Percentiles rank a stretch among this genome's conserved stretches.
phyloP scores from a whole-genome alignment of 106 monocot species.

The Platanthera zijinensis region DNA sequence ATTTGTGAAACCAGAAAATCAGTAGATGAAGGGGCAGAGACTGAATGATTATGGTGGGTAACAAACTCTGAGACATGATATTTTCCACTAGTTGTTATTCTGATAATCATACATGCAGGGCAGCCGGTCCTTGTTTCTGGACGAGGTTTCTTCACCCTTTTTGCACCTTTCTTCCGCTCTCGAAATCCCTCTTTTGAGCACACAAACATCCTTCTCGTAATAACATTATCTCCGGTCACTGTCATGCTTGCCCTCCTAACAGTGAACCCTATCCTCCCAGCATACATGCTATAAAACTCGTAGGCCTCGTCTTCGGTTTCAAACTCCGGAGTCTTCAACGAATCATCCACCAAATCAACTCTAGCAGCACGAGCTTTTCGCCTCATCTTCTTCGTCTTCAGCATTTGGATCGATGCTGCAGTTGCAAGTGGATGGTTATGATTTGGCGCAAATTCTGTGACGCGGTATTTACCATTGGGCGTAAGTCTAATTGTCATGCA shows the following conservation, averaged over 20 bases:
- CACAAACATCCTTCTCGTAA: constrained; percentile 64
- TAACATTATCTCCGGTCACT: constrained; percentile 33
- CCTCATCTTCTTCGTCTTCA: constrained; percentile 55
- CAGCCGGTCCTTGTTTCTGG: constrained; percentile 65
- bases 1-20: constrained; percentile 22
- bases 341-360: constrained; percentile 62
- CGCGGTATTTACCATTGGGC: constrained; percentile 53
- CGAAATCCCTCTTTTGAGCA: constrained; percentile 74
- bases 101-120: constrained; percentile 61
- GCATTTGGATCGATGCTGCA: constrained; percentile 29
- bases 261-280: constrained; percentile 51
- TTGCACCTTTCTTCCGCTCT: constrained; percentile 56
- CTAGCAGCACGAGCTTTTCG: constrained; percentile 43
- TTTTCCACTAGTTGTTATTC: constrained; percentile 33
- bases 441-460: constrained; percentile 51
- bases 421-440: constrained; percentile 61
- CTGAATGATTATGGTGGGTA: constrained; percentile 51
- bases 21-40: constrained; percentile 20
- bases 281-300: constrained; percentile 63
- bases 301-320: constrained; percentile 63
- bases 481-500: constrained; percentile 64
- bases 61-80: constrained; percentile 62
- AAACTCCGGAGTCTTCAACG: constrained; percentile 52
- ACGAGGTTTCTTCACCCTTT: constrained; percentile 46
- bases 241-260: constrained; percentile 53